Evolutionary conservation across 768 basidiomycete genomes (phyloP).

Genomic region (Trametes maxima): DNA sequence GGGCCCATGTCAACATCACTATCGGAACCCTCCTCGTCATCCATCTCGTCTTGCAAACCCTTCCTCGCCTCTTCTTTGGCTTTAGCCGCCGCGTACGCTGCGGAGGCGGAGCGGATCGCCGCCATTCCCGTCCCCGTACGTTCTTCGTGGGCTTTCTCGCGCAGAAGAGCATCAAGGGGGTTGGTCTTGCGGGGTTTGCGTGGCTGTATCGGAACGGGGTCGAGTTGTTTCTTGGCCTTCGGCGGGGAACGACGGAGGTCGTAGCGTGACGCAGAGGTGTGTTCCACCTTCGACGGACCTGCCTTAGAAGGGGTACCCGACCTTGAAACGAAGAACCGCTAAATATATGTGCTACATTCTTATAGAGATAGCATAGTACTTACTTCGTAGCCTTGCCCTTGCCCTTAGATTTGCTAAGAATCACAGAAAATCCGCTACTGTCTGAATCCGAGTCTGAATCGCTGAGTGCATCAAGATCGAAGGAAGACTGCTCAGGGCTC

Average conservation of each 20-base stretch:
- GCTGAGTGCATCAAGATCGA: constrained; percentile 45
- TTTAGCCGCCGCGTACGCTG: constrained; percentile 16
- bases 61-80: constrained; percentile 21
- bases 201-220: not conserved
- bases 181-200: constrained; percentile 29
- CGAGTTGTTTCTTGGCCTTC: not conserved
- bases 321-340: not conserved
- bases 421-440: constrained; percentile 12
- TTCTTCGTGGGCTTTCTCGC: constrained; percentile 30
- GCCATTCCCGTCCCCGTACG: constrained; percentile 27
- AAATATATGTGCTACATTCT: not conserved
- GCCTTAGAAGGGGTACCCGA: not conserved
- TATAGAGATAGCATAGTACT: not conserved
- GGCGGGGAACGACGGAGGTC: constrained; percentile 25
- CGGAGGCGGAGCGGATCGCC: constrained; percentile 26
- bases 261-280: constrained; percentile 14
- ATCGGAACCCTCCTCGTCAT: constrained; percentile 29
- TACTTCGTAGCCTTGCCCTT: constrained; percentile 16
- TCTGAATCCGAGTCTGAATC: constrained; percentile 36
- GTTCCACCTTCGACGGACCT: not conserved
- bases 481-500: constrained; percentile 44
- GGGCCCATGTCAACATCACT: constrained; percentile 22
- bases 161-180: constrained; percentile 49
- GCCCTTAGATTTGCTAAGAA: constrained; percentile 2
- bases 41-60: constrained; percentile 27